A percentile compares a stretch with the other conserved stretches of the same genome.
Evolutionary conservation across 2,329 filamentous ascomycete genomes (phyloP).

Genomic region (Beauveria scarabaeidicola): DNA sequence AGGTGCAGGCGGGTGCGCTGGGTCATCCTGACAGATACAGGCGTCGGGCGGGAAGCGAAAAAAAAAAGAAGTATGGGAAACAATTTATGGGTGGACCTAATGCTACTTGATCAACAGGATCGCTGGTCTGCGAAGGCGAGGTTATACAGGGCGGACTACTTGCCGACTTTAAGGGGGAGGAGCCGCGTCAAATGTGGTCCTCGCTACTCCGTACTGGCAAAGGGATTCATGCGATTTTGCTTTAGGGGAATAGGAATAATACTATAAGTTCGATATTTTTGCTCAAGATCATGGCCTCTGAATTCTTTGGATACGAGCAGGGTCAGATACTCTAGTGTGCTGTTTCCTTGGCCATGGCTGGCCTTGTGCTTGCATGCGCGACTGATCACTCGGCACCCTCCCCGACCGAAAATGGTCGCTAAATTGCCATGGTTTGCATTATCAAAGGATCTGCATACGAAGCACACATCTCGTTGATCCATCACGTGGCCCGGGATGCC

Average conservation of each 20-base stretch:
- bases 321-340: too few species aligned
- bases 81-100: background rate
- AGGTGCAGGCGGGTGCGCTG: too few species aligned
- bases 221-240: too few species aligned
- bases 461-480: slow-evolving; percentile 1
- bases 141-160: background rate
- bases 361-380: background rate
- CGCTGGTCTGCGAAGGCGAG: background rate
- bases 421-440: background rate
- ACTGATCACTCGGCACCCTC: background rate
- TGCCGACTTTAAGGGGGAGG: background rate
- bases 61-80: background rate
- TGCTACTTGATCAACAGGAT: background rate
- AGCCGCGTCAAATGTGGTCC: background rate
- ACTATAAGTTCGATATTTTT: background rate
- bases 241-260: background rate
- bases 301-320: background rate
- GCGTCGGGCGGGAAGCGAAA: background rate
- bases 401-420: background rate
- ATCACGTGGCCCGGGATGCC: slow-evolving; percentile 8
- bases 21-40: too few species aligned
- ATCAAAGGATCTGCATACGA: slow-evolving; percentile 4
- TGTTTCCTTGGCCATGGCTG: background rate
- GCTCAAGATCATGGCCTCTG: background rate
- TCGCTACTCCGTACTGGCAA: background rate